These are phyloP conservation scores for Claviceps spartinae DNA, from an alignment of 2,329 filamentous ascomycete species.

Conservation along the genomic window DNA sequence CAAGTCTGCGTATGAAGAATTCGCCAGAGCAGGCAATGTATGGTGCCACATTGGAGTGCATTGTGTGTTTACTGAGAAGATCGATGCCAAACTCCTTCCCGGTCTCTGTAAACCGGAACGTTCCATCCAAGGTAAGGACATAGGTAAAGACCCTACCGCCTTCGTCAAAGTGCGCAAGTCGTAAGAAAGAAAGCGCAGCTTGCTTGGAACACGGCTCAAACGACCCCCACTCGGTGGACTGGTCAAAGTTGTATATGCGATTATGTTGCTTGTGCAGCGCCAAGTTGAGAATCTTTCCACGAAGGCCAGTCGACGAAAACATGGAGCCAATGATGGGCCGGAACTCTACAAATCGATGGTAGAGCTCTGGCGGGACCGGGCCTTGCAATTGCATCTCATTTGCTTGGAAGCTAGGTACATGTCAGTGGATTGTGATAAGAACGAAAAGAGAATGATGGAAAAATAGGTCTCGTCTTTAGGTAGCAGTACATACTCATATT, in stretches of 20 bases:
- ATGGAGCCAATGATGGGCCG: slow-evolving; percentile 79
- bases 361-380: slow-evolving; percentile 65
- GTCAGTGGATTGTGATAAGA: not conserved
- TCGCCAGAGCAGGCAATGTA: slow-evolving; percentile 90
- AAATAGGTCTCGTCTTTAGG: not conserved
- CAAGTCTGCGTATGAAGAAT: slow-evolving; percentile 70
- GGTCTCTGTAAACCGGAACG: slow-evolving; percentile 86
- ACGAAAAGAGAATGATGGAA: not conserved
- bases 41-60: slow-evolving; percentile 85
- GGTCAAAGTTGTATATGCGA: slow-evolving; percentile 80
- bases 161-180: slow-evolving; percentile 74
- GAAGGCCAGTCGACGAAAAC: slow-evolving; percentile 66
- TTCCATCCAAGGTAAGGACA: slow-evolving; percentile 72
- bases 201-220: slow-evolving; percentile 55
- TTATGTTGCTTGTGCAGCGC: slow-evolving; percentile 82
- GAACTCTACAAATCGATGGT: slow-evolving; percentile 90
- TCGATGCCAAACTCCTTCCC: slow-evolving; percentile 93
- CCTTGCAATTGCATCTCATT: slow-evolving; percentile 81
- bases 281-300: slow-evolving; percentile 68
- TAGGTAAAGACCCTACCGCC: slow-evolving; percentile 85
- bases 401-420: slow-evolving; percentile 66
- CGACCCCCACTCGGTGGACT: slow-evolving; percentile 55
- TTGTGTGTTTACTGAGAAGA: slow-evolving; percentile 85
- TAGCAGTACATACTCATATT: slow-evolving; percentile 52
- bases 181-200: slow-evolving; percentile 67